A percentile compares a stretch with the other conserved stretches of the same genome.
Conservation (phyloP, 495 filamentous ascomycete species). For the Immersiella caudata region DNA sequence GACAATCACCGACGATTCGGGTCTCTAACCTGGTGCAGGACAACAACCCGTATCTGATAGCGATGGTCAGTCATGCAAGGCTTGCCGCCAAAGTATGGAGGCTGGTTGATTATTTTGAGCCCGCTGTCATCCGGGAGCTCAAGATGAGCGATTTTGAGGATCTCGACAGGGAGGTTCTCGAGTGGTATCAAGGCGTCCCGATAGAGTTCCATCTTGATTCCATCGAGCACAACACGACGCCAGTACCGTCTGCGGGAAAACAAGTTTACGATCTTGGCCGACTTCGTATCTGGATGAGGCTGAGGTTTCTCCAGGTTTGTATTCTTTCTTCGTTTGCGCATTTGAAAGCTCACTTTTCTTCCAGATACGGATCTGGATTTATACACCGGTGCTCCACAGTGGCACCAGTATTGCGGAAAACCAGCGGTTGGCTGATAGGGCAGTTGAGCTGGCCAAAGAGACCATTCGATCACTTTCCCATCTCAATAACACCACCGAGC, state of each 20-base stretch:
- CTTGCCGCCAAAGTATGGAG: conserved; percentile 82
- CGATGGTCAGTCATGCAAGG: conserved; percentile 76
- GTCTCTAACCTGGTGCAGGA: conserved; percentile 51
- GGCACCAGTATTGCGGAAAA: conserved; percentile 75
- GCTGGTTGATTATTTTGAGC: conserved; percentile 61
- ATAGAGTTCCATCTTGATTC: conserved; percentile 38
- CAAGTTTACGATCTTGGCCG: conserved; percentile 56
- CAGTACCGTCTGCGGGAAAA: conserved; percentile 23
- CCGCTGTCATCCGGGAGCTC: conserved; percentile 52
- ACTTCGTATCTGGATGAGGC: conserved; percentile 61
- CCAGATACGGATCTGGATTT: conserved; percentile 74
- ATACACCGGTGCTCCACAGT: conserved; percentile 78
- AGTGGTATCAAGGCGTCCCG: conserved; percentile 66
- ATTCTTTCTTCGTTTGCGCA: not conserved
- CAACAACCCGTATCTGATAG: conserved; percentile 68
- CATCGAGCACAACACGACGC: conserved; percentile 24
- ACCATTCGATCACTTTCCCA: conserved; percentile 74
- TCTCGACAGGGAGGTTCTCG: conserved; percentile 73
- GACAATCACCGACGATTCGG: not conserved
- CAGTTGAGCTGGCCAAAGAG: conserved; percentile 77
- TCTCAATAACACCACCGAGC: conserved; percentile 76
- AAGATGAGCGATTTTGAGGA: conserved; percentile 69
- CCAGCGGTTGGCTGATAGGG: conserved; percentile 65
- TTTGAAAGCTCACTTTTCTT: not conserved
- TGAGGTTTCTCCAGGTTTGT: conserved; percentile 70